A percentile compares a stretch with the other conserved stretches of the same genome.
These are phyloP conservation scores for Gossypium aridum DNA, from an alignment of 441 rosid species.

Conservation along the genomic window DNA sequence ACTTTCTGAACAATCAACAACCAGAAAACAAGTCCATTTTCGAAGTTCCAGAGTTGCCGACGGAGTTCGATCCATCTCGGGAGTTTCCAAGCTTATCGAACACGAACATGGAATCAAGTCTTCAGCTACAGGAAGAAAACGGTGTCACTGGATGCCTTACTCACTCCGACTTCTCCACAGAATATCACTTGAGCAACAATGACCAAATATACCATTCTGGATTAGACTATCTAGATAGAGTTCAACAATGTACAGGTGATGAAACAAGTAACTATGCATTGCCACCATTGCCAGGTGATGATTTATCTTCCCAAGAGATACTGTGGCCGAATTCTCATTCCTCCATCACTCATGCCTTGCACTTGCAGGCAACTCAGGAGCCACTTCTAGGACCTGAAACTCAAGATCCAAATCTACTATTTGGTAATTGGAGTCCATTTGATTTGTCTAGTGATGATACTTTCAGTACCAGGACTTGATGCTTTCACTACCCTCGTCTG, in stretches of 20 bases:
- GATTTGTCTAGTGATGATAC: constrained; percentile 42
- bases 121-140: constrained; percentile 22
- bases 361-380: constrained; percentile 27
- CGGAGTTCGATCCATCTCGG: constrained; percentile 17
- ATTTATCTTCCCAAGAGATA: constrained; percentile 27
- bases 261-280: constrained; percentile 28
- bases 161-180: constrained; percentile 18
- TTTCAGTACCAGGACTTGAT: constrained; percentile 28
- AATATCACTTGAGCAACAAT: constrained; percentile 16
- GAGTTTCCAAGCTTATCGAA: constrained; percentile 12
- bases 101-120: not conserved
- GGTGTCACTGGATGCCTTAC: constrained; percentile 21
- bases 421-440: constrained; percentile 56
- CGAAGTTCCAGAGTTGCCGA: constrained; percentile 18
- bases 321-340: constrained; percentile 37
- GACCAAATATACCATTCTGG: constrained; percentile 27
- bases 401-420: constrained; percentile 45
- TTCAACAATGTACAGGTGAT: constrained; percentile 18
- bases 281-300: constrained; percentile 73
- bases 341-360: constrained; percentile 23
- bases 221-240: constrained; percentile 17
- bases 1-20: constrained; percentile 59
- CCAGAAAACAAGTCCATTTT: constrained; percentile 22
- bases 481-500: not conserved
- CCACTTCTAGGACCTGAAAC: constrained; percentile 29